Conservation (phyloP, 768 basidiomycete species). For the Leccinum subgranulosum region DNA sequence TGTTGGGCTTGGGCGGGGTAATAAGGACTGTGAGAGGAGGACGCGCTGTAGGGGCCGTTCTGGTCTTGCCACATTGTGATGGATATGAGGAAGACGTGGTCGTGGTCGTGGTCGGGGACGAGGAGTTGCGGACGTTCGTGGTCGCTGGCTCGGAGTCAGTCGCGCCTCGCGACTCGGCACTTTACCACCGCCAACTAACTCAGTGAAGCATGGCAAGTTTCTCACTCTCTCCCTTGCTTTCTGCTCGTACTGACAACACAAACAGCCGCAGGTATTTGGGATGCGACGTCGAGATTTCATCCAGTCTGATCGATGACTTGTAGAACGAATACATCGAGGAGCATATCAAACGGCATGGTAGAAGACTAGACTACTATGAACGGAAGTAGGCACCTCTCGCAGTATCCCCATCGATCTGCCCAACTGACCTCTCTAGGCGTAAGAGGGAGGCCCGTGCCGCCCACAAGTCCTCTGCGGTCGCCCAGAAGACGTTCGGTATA, state of each 20-base stretch:
- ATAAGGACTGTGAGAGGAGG: constrained; percentile 58
- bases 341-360: constrained; percentile 95
- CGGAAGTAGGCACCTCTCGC: constrained; percentile 61
- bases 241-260: constrained; percentile 11
- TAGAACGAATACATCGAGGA: constrained; percentile 99
- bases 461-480: constrained; percentile 74
- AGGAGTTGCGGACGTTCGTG: constrained; percentile 10
- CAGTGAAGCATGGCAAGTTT: constrained; percentile 25
- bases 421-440: constrained; percentile 46
- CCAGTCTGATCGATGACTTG: constrained; percentile 9
- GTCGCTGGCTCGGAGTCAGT: neutral
- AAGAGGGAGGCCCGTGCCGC: constrained; percentile 78
- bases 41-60: constrained; percentile 51
- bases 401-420: neutral
- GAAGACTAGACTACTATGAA: constrained; percentile 94
- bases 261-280: constrained; percentile 62
- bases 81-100: neutral
- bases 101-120: constrained; percentile 1
- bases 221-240: neutral
- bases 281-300: neutral
- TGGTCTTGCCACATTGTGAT: constrained; percentile 73
- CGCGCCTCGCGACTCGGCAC: constrained; percentile 18
- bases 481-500: constrained; percentile 93
- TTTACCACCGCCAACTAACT: constrained; percentile 21
- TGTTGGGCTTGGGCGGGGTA: constrained; percentile 47